phyloP scores from a whole-genome alignment of 2,329 filamentous ascomycete species.

The Trichoderma pleuroti region DNA sequence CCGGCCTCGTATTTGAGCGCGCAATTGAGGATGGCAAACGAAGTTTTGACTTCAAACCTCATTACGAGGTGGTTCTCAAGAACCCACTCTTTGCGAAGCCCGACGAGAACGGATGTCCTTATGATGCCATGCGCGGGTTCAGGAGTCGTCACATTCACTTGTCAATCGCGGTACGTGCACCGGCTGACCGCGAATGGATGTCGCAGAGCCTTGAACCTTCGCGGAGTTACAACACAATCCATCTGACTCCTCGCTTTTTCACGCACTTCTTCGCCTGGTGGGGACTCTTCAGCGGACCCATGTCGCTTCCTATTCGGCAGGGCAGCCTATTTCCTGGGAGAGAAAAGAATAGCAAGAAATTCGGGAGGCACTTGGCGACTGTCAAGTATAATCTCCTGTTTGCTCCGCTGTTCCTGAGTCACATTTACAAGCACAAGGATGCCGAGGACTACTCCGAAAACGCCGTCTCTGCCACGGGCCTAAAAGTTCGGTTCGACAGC shows the following conservation, averaged over 20 bases:
- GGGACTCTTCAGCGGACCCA: slow-evolving; percentile 90
- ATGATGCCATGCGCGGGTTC: slow-evolving; percentile 96
- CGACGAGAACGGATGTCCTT: slow-evolving; percentile 53
- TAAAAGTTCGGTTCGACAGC: slow-evolving; percentile 93
- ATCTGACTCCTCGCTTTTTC: slow-evolving; percentile 92
- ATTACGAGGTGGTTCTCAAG: slow-evolving; percentile 86
- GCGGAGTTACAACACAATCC: slow-evolving; percentile 92
- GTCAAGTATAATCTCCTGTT: slow-evolving; percentile 96
- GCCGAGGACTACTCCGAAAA: slow-evolving; percentile 75
- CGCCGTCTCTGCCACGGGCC: slow-evolving; percentile 84
- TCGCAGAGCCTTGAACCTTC: slow-evolving; percentile 71
- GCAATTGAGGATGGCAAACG: slow-evolving; percentile 68
- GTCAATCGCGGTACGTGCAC: slow-evolving; percentile 85
- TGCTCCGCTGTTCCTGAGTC: slow-evolving; percentile 89
- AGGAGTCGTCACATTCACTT: slow-evolving; percentile 95
- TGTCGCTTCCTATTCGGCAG: slow-evolving; percentile 92
- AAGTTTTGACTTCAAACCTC: slow-evolving; percentile 84
- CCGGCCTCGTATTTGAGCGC: slow-evolving; percentile 87
- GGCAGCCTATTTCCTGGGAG: slow-evolving; percentile 85
- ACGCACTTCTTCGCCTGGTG: slow-evolving; percentile 99
- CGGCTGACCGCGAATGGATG: slow-evolving; percentile 81
- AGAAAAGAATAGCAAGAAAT: slow-evolving; percentile 98
- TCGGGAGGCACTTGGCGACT: slow-evolving; percentile 92
- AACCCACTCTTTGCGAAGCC: slow-evolving; percentile 70
- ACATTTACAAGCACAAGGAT: slow-evolving; percentile 98